Evolutionary conservation across 1,139 yeast genomes (phyloP).

Genomic region (Kodamaea plutei): DNA sequence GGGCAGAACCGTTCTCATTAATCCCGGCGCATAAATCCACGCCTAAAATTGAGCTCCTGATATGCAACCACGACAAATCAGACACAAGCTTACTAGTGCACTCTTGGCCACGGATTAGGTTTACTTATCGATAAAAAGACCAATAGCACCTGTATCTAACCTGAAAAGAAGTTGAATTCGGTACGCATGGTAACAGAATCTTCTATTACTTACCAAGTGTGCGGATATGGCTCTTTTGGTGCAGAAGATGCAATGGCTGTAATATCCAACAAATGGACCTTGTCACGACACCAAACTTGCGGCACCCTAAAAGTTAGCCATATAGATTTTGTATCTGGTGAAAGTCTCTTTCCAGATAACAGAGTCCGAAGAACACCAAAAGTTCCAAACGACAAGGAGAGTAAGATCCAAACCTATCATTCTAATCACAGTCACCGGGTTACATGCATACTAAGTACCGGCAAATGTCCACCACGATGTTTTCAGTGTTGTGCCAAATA

Average conservation of each 20-base stretch:
- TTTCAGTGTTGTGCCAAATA: too few species aligned
- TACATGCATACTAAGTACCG: slow-evolving; percentile 46
- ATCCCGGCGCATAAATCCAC: too few species aligned
- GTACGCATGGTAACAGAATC: slow-evolving; percentile 20
- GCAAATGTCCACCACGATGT: too few species aligned
- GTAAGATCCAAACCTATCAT: too few species aligned
- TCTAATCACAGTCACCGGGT: slow-evolving; percentile 54
- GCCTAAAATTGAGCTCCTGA: too few species aligned
- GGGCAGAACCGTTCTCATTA: too few species aligned
- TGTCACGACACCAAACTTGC: slow-evolving; percentile 17
- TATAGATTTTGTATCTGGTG: slow-evolving; percentile 27
- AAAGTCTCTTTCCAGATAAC: slow-evolving; percentile 43
- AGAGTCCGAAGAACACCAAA: slow-evolving; percentile 41
- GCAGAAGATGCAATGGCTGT: too few species aligned
- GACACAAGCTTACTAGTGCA: slow-evolving; percentile 18
- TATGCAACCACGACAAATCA: too few species aligned
- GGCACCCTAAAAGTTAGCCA: slow-evolving; percentile 28
- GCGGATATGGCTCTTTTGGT: slow-evolving; percentile 20
- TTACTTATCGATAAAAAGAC: slow-evolving; percentile 17
- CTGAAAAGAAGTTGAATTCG: slow-evolving; percentile 16
- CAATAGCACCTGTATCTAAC: slow-evolving; percentile 18
- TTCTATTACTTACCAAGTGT: slow-evolving; percentile 17
- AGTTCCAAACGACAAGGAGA: slow-evolving; percentile 46
- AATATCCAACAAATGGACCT: too few species aligned
- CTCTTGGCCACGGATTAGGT: slow-evolving; percentile 11